Percentiles rank a stretch among this genome's conserved stretches.
Conservation (phyloP, 768 basidiomycete species). For the Rhodotorula babjevae region DNA sequence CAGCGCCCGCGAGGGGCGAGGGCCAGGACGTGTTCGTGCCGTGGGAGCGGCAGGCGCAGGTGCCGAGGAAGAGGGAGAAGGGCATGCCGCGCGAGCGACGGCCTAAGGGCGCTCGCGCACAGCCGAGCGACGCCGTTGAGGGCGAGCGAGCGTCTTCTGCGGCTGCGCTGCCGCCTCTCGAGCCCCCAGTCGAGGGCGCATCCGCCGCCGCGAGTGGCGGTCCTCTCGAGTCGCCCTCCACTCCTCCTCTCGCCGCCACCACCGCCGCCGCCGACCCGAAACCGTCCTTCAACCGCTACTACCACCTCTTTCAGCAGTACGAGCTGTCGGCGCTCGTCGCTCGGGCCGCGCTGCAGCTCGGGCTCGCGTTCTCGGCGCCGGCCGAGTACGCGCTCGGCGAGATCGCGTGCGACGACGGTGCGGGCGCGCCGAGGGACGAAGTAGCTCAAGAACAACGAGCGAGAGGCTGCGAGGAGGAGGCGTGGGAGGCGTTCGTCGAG, state of each 20-base stretch:
- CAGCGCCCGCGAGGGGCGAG: neutral
- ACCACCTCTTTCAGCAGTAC: conserved; percentile 85
- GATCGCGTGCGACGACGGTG: too few relatives aligned
- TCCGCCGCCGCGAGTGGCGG: neutral
- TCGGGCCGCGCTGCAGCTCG: conserved; percentile 61
- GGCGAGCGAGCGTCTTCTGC: neutral
- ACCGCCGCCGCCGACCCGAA: conserved; percentile 42
- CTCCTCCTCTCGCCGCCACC: neutral
- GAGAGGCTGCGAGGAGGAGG: conserved; percentile 26
- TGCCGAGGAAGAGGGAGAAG: conserved; percentile 27
- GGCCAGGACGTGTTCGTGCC: conserved; percentile 86
- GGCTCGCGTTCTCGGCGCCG: conserved; percentile 52
- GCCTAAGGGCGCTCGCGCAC: too few relatives aligned
- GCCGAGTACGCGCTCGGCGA: neutral
- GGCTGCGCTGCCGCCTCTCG: too few relatives aligned
- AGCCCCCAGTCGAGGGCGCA: too few relatives aligned
- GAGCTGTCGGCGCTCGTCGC: conserved; percentile 65
- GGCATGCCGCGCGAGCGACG: conserved; percentile 1
- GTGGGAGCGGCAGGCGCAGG: conserved; percentile 56
- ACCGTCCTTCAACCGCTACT: conserved; percentile 74
- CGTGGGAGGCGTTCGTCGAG: conserved; percentile 69
- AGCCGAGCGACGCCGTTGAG: too few relatives aligned
- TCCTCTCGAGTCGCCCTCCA: neutral
- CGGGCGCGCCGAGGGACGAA: too few relatives aligned
- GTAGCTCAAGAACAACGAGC: too few relatives aligned